A percentile compares a stretch with the other conserved stretches of the same genome.
Conservation (phyloP, 805 yeast species). For the Yamadazyma nakazawae region DNA sequence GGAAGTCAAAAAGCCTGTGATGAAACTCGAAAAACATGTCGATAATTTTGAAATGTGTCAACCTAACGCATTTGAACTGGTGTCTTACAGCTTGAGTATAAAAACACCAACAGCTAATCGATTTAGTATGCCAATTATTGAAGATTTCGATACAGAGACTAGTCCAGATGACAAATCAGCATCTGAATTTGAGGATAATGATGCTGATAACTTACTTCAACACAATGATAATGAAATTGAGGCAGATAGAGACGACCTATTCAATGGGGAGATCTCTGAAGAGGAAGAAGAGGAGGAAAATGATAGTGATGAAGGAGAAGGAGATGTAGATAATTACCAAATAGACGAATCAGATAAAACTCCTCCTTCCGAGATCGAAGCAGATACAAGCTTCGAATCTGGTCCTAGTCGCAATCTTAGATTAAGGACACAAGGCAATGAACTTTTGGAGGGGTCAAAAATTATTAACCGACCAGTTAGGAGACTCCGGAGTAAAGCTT, state of each 20-base stretch:
- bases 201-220: not conserved
- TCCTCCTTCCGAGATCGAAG: not conserved
- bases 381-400: too few relatives aligned
- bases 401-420: not conserved
- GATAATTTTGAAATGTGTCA: constrained; percentile 30
- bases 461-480: not conserved
- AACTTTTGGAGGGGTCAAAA: not conserved
- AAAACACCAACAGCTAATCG: not conserved
- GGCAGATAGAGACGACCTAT: constrained; percentile 16
- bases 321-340: constrained; percentile 11
- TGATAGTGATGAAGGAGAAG: constrained; percentile 14
- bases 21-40: constrained; percentile 8
- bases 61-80: constrained; percentile 23
- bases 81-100: not conserved
- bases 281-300: too few relatives aligned
- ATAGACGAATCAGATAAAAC: constrained; percentile 5
- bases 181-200: constrained; percentile 6
- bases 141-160: not conserved
- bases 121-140: not conserved
- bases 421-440: not conserved
- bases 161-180: constrained; percentile 1
- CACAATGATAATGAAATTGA: constrained; percentile 10
- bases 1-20: not conserved
- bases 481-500: constrained; percentile 1
- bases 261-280: constrained; percentile 13